phyloP scores from a whole-genome alignment of 1,139 yeast genomes.

The Pichia sp. region DNA sequence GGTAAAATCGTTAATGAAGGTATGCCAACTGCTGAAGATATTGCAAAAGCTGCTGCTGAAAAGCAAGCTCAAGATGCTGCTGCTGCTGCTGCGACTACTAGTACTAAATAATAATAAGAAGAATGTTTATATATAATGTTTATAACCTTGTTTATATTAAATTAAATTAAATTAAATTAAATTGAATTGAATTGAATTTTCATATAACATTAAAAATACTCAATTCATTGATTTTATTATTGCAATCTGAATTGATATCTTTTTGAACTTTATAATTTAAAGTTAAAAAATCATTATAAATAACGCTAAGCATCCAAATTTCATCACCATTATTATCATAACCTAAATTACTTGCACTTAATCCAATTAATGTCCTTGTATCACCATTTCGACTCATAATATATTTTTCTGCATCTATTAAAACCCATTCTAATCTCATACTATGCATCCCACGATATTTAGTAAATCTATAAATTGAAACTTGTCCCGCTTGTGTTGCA shows the following conservation, averaged over 20 bases:
- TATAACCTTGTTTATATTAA: too few relatives aligned
- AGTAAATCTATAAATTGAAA: conserved; percentile 52
- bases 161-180: too few relatives aligned
- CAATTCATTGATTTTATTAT: neutral
- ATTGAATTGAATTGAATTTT: too few relatives aligned
- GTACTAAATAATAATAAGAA: neutral
- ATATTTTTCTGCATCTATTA: conserved; percentile 35
- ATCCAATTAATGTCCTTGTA: conserved; percentile 24
- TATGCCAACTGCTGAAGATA: conserved; percentile 78
- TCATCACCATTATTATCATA: conserved; percentile 4
- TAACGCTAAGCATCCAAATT: conserved; percentile 14
- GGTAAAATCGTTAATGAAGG: conserved; percentile 83
- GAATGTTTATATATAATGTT: too few relatives aligned
- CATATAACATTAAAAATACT: neutral
- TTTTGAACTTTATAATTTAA: conserved; percentile 2
- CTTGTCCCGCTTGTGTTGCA: conserved; percentile 55
- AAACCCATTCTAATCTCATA: conserved; percentile 54
- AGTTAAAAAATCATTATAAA: conserved; percentile 11
- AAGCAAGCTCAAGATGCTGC: conserved; percentile 14
- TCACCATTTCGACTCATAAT: conserved; percentile 19
- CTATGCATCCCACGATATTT: conserved; percentile 50
- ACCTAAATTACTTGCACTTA: conserved; percentile 10
- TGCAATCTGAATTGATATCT: neutral
- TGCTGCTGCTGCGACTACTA: neutral
- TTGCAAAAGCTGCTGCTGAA: conserved; percentile 52